phyloP scores from a whole-genome alignment of 225 moss, liverwort and hornwort species.

The Pseudoscleropodium purum region DNA sequence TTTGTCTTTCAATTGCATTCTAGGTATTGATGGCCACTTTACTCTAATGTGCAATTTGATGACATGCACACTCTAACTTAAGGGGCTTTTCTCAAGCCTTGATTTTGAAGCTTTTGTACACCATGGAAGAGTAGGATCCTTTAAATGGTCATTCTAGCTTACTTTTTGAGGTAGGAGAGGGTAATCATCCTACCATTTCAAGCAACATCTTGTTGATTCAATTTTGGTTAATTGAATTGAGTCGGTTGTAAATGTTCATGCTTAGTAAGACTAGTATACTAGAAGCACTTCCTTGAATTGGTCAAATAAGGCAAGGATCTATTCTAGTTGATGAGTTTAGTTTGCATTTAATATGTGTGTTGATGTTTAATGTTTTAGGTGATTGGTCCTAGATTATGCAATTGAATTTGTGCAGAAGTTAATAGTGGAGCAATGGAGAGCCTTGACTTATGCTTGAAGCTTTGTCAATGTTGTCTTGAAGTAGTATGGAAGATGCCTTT shows the following conservation, averaged over 20 bases:
- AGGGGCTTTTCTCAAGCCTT: neutral
- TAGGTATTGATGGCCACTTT: neutral
- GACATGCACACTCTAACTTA: too few species aligned
- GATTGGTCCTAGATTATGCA: neutral
- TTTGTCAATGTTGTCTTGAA: neutral
- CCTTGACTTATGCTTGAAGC: neutral
- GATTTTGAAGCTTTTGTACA: neutral
- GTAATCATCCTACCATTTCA: neutral
- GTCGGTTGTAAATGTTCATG: accelerated
- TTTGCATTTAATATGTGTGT: too few species aligned
- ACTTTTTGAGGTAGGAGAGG: neutral
- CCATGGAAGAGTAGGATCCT: neutral
- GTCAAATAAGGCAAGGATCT: neutral
- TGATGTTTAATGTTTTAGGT: accelerated
- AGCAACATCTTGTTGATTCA: neutral
- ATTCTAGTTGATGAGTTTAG: accelerated
- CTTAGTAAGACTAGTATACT: neutral
- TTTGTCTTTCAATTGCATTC: neutral
- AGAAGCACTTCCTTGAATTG: neutral
- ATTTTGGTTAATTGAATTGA: too few species aligned
- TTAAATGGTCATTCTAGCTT: neutral
- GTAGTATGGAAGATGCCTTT: neutral
- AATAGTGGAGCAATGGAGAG: neutral
- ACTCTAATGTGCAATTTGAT: neutral
- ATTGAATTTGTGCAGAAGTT: neutral